Evolutionary conservation across 208 protist genomes (phyloP), one percentile per base, ranked within the genome.

Genomic region (Spongospora subterranea): DNA sequence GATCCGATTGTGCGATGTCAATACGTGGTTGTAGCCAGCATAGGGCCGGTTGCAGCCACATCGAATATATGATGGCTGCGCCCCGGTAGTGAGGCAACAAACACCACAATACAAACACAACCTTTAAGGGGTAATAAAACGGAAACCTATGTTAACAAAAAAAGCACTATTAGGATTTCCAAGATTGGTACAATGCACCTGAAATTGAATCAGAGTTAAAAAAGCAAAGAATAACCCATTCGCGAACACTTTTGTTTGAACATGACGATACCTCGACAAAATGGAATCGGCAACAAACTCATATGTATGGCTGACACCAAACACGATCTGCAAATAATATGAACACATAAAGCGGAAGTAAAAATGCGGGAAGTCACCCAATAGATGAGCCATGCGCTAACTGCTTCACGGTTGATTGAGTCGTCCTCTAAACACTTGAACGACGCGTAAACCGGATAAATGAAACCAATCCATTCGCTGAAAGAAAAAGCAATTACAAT

Each of bases 41-140:
- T 60, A 6, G 13, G 50, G 24, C 50, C 50, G 50, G 50, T 60
- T 29, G 13, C 13, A 60, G 6, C 13, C 6, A 6, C 13, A 24
- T 24, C 50, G 6, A 24, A n/a, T 82, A 82, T 13, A 82, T 6
- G 13, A 43, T 35, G 71, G n/a, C 40, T 20, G 71, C 71, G 35
- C 71, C 71, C 6, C 71, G 71, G 35, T 82, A 82, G 11, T 6
- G 17, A 6, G 71, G 71, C 17, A 82, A n/a, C 71, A 82, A n/a
- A n/a, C 71, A 82, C 71, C 71, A 82, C 35, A 82, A 20, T n/a
- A 82, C 71, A 35, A 82, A 82, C 71, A 82, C 71, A 35, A 82
- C 71, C n/a, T 82, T 82, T n/a, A 82, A 39, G 17, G 71, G 6
- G 71, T 82, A 82, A 82, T 82, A 82, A 43, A 82, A 82, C 6